phyloP scores from a whole-genome alignment of 495 filamentous ascomycete genomes.

The Jackrogersella multiformis region DNA sequence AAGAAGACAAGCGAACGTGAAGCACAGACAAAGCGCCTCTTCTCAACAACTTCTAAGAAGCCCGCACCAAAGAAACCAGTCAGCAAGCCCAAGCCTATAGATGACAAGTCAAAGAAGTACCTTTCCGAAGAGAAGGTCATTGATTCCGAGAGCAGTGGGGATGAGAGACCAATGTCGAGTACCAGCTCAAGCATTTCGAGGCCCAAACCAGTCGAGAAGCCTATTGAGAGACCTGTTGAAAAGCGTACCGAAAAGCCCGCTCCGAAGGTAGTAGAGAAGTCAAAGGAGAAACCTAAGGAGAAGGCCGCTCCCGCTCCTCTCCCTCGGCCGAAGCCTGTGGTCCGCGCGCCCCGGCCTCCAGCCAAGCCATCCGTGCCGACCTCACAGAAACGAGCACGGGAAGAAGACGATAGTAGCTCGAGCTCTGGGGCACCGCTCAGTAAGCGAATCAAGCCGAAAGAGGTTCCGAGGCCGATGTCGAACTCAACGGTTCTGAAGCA shows the following conservation, averaged over 20 bases:
- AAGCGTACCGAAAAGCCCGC: constrained; percentile 43
- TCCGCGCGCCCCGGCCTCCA: constrained; percentile 41
- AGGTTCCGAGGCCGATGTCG: constrained; percentile 37
- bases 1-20: constrained; percentile 71
- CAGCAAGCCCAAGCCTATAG: constrained; percentile 48
- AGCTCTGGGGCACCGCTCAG: constrained; percentile 61
- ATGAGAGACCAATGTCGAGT: constrained; percentile 50
- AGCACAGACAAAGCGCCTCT: constrained; percentile 67
- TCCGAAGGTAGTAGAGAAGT: constrained; percentile 35
- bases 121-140: constrained; percentile 78
- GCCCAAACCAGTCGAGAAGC: constrained; percentile 49
- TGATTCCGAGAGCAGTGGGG: constrained; percentile 78
- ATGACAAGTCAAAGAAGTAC: constrained; percentile 44
- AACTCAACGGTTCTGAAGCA: constrained; percentile 44
- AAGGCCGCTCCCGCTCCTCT: constrained; percentile 37
- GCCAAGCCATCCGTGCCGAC: constrained; percentile 43
- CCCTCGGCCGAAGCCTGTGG: constrained; percentile 42
- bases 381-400: constrained; percentile 51
- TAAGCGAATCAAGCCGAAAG: constrained; percentile 58
- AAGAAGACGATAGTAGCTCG: constrained; percentile 62
- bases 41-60: constrained; percentile 56
- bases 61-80: constrained; percentile 58
- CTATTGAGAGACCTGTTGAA: constrained; percentile 41
- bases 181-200: constrained; percentile 41
- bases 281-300: constrained; percentile 51